These are phyloP conservation scores for Pythium folliculosum DNA, from an alignment of 352 stramenopile genomes.

Conservation along the genomic window DNA sequence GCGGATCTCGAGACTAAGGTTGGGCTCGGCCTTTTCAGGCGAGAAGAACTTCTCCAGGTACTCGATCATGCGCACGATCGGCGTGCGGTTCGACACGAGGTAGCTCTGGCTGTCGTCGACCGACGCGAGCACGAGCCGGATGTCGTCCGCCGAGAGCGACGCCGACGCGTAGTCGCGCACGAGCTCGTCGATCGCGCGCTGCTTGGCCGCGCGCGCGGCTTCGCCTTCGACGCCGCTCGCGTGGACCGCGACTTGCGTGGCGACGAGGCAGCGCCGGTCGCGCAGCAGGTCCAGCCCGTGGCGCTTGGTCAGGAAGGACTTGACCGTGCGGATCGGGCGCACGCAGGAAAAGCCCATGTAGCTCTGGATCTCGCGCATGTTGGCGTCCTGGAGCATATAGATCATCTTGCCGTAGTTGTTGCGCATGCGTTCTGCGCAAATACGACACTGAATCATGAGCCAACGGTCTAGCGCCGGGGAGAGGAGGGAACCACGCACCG, in stretches of 20 bases:
- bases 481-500: background rate
- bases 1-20: constrained; percentile 61
- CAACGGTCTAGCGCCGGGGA: background rate
- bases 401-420: constrained; percentile 96
- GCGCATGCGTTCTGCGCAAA: constrained; percentile 90
- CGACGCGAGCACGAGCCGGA: constrained; percentile 94
- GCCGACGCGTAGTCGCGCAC: constrained; percentile 23
- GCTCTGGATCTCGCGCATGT: constrained; percentile 73
- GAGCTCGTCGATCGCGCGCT: constrained; percentile 79
- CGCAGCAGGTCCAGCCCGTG: constrained; percentile 73
- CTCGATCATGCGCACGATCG: constrained; percentile 94
- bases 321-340: constrained; percentile 17
- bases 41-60: constrained; percentile 88
- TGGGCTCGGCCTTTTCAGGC: constrained; percentile 52
- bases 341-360: constrained; percentile 84
- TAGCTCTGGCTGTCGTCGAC: constrained; percentile 97
- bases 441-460: background rate
- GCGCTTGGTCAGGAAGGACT: constrained; percentile 56
- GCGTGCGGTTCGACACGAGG: constrained; percentile 96
- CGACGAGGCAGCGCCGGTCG: constrained; percentile 81
- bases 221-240: constrained; percentile 78
- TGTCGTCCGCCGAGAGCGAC: constrained; percentile 83
- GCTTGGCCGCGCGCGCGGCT: constrained; percentile 91
- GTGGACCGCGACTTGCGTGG: constrained; percentile 84
- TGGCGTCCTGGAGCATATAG: constrained; percentile 91